Base-by-base conservation (phyloP, 2,329 filamentous ascomycete species). In the Hansfordia pulvinata region DNA sequence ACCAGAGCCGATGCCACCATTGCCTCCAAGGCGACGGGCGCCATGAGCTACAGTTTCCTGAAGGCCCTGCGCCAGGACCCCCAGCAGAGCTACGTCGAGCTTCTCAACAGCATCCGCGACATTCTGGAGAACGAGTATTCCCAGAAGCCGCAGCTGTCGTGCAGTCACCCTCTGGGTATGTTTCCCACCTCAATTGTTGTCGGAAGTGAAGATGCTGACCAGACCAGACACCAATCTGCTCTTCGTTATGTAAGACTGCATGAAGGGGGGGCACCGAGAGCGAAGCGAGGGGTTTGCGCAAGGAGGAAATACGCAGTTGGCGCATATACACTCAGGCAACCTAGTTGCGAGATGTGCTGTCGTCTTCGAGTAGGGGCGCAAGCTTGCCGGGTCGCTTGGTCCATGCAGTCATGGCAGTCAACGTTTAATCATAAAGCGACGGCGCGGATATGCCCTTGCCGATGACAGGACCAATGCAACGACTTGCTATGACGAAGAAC, bases 41-140 rank as follows among this genome's bases (percentile, higher is more conserved):
- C 90, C 47, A 96, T 98, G 90, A 93, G 85, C 2, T 96, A 82
- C 76, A 90, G 90, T 8, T 98, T 98, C 51, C 86, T 98, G 50
- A 79, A 66, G 5, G 78, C 86, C 22, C 69, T 98, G 39, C 88
- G 84, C 61, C 93, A 93, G 68, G 93, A 96, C 51, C 86, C 88
- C 1, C 85, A 94, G 47, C 90, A 98, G 62, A 94, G 85, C 60
- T 98, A 98, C 47, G 86, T 98, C 27, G 80, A 94, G 59, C 62
- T 98, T 35, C 69, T 98, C 42, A 96, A 94, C 64, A 93, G 78
- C 54, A 93, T 98, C 44, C 80, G 90, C 35, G 86, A 94, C 41
- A 85, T 96, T 54, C 64, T 98, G 35, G 61, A 82, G 34, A 74
- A 71, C 26, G 88, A 88, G 48, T 98, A 98, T 51, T 69, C 69